Evolutionary conservation across 768 basidiomycete genomes (phyloP), one percentile per base, ranked within the genome.

Genomic region (Hydnomerulius pinastri): DNA sequence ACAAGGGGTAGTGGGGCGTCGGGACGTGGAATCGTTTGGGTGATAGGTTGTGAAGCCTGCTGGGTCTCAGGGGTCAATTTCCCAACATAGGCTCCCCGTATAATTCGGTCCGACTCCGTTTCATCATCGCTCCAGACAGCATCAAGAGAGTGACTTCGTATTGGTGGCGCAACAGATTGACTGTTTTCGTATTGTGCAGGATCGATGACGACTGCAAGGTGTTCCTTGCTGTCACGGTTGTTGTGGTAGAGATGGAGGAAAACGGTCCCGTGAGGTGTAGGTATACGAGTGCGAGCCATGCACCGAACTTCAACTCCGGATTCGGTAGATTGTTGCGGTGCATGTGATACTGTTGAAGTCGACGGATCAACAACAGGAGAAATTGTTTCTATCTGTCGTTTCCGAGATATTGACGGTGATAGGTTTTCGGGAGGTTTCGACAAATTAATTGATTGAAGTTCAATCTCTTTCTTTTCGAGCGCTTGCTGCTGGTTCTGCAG

Each of bases 201-300:
- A 68, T 98, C 97, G 46, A 95, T 80, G 53, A 99, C 94, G 51
- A 99, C 83, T 1, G 96, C 96, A 15, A 99, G 81, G 65, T 99
- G 97, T 63, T 99, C 97, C 69, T 98, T 98, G 66, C 66, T 75
- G 72, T 98, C 97, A 46, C 78, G 82, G 60, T 86, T 90, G 67
- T 97, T 98, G 69, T 93, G 92, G 73, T 98, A 98, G 46, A 98
- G 73, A 62, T 98, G 93, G 9, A 98, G 78, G 72, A 98, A 98
- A 15, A 87, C 83, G 11, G 90, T 85, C 5, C 95, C 96, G 60
- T 98, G 92, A 0, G 92, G 91, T 0, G 97, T 99, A 35, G 97
- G 97, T 66, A 98, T 91, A 49, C 97, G 88, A 4, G 97, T 98
- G 49, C 97, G 89, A 11, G 93, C 97, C 85, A 96, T 92, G 69